Base-by-base conservation (phyloP, 495 filamentous ascomycete species). In the Aspergillus panamensis region DNA sequence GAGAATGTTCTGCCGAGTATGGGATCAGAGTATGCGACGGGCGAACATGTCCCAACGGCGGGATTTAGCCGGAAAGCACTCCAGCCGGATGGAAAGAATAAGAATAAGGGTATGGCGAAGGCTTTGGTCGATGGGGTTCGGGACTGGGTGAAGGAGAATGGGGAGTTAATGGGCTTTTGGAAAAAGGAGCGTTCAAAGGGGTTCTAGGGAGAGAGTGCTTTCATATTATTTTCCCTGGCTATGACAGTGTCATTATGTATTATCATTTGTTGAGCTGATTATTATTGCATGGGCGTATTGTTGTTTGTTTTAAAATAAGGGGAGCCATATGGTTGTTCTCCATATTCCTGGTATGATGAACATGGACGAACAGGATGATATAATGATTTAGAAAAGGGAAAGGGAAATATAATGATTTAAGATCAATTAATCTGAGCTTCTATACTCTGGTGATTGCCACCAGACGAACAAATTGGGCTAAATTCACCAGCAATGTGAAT, bases 1-100 rank as follows among this genome's bases (percentile, higher is more conserved):
- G 94, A 98, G 62, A 97, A 97, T 69, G 88, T 97, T 10, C 75
- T 98, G 57, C 94, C 94, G 3, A 92, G 85, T 47, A 97, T 96
- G 79, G 84, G 85, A 17, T 81, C 77, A 6, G 82, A 86, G 58
- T 86, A 86, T 69, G 83, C 79, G 7, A 87, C 83, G 9, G 83
- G 84, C 13, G 80, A 80, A 3, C 72, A 77, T 74, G 37, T 80
- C 66, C 51, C 81, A 75, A 61, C 76, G 63, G 59, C 72, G 66
- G 60, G 74, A 62, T 32, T 72, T 30, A 58, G 68, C 21, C 57
- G 70, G 33, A 66, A 59, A 14, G 67, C 75, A 1, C 70, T 70
- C 9, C 67, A 66, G 29, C 73, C 77, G 31, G 77, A 74, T 33
- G 77, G 76, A 58, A 83, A 80, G 53, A 72, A 66, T 16, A 85